These are phyloP conservation scores for Sugiyamaella paludigena DNA, from an alignment of 1,139 yeast species.

Conservation along the genomic window DNA sequence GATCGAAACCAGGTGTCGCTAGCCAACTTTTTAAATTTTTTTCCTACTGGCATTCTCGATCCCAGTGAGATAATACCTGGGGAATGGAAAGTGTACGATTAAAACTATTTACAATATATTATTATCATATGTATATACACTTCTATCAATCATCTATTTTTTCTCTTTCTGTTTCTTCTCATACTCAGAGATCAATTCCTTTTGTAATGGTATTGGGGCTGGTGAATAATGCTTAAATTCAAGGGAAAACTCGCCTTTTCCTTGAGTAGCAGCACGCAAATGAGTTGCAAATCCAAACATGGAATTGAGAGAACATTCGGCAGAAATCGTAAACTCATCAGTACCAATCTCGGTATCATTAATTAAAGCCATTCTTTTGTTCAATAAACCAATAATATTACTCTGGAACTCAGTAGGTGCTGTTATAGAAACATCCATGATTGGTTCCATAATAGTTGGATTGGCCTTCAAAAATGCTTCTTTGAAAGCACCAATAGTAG, in stretches of 20 bases:
- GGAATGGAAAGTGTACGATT: no score
- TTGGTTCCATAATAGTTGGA: conserved; percentile 92
- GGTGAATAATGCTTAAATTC: conserved; percentile 94
- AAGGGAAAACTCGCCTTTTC: conserved; percentile 95
- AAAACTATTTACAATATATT: background rate
- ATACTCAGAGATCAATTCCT: conserved; percentile 81
- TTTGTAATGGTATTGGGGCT: conserved; percentile 87
- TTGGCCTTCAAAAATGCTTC: conserved; percentile 82
- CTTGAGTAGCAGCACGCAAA: conserved; percentile 95
- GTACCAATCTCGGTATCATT: conserved; percentile 90
- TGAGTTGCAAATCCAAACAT: conserved; percentile 97
- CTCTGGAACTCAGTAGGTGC: conserved; percentile 98
- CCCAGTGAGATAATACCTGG: no score
- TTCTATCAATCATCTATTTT: conserved; percentile 15
- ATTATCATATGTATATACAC: background rate
- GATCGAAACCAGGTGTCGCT: conserved; percentile 99
- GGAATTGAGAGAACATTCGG: conserved; percentile 92
- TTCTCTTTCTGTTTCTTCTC: conserved; percentile 51
- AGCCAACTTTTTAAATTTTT: conserved; percentile 33
- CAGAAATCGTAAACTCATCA: conserved; percentile 89
- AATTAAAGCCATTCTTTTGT: conserved; percentile 89
- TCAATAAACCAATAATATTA: conserved; percentile 81
- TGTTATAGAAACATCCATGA: conserved; percentile 88
- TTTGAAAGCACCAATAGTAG: conserved; percentile 87
- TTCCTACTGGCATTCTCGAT: no score